Evolutionary conservation across 2,329 filamentous ascomycete species (phyloP), one percentile per base, ranked within the genome.

Genomic region (Xylariaceae sp.): DNA sequence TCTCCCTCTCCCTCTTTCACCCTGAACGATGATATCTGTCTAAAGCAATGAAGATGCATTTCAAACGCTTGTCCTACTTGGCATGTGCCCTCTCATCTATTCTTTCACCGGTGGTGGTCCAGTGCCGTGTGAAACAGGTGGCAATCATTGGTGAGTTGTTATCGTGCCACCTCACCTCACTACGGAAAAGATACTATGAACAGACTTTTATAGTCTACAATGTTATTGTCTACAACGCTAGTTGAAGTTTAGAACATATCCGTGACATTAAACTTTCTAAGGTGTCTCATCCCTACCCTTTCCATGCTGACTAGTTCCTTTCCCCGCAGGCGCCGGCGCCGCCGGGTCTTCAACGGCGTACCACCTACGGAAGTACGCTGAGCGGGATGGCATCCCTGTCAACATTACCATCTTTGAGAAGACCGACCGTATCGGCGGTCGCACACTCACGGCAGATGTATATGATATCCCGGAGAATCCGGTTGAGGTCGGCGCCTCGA

Each of bases 381-480:
- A 83, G 3, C 74, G 83, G 55, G 78, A 80, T n/a, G 77, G 77
- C 18, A 73, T 89, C 18, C 76, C 80, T 1, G 70, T 93, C 56
- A 89, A 96, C 63, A 88, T 98, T 66, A 96, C 92, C 20, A 79
- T 99, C 23, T 97, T 93, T 71, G 95, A 99, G 69, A 89, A 88
- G 64, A 86, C 85, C 16, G 72, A 78, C 29, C 90, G 87, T 64
- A 81, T 98, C 43, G 95, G 95, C 26, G 95, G 95, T 7, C 89
- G 95, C 21, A 89, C 89, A 7, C 90, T 93, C 26, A 98, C 93
- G 0, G 89, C 96, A 18, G 79, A 92, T 67, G 87, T 86, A 2
- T 93, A 89, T 70, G 81, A 84, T 61, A 81, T 93, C 65, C 78
- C 86, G 1, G 61, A 76, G 0, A 77, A 87, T 40, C 89, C 89